Base-by-base conservation (phyloP, 2,329 filamentous ascomycete species). In the Ceratocystiopsis brevicomis region DNA sequence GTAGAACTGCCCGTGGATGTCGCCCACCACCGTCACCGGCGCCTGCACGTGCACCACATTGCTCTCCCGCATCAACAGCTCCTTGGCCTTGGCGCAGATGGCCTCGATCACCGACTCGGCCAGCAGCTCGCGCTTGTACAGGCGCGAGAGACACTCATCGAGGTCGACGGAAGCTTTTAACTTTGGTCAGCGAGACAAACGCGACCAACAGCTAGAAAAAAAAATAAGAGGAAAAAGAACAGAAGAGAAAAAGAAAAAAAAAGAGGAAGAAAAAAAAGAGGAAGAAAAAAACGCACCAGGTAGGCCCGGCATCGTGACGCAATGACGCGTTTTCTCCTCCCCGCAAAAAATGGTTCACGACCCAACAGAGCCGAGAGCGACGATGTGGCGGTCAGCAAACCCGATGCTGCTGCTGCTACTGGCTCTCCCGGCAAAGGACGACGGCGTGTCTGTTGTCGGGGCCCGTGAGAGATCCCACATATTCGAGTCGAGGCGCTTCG, bases 1-100 rank as follows among this genome's bases (percentile, higher is more conserved):
- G 62, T 88, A 96, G 66, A 98, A 98, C 62, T 98, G 90, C 46
- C 90, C 90, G 61, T 98, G 90, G 52, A 98, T 98, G 60, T 98
- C 90, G 51, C 90, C 90, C 36, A 98, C 90, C 11, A 98, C 90
- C 15, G 90, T 98, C 46, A 98, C 85, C 2, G 90, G 90, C 32
- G 90, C 87, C 53, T 78, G 77, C 49, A 98, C 92, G 61, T 98
- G 90, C 47, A 98, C 90, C 49, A 98, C 90, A 64, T 98, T 98
- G 73, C 88, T 96, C 75, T 98, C 90, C 59, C 92, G 88, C 90
- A 98, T 98, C 53, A 98, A 73, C 53, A 98, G 71, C 67, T 98
- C 90, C 59, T 98, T 98, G 18, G 92, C 90, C 62, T 98, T 98
- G 61, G 90, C 87, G 67, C 90, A 98, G 76, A 98, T 88, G 56